These are phyloP conservation scores for Fusarium lateritium DNA, from an alignment of 2,329 filamentous ascomycete genomes.

Conservation along the genomic window DNA sequence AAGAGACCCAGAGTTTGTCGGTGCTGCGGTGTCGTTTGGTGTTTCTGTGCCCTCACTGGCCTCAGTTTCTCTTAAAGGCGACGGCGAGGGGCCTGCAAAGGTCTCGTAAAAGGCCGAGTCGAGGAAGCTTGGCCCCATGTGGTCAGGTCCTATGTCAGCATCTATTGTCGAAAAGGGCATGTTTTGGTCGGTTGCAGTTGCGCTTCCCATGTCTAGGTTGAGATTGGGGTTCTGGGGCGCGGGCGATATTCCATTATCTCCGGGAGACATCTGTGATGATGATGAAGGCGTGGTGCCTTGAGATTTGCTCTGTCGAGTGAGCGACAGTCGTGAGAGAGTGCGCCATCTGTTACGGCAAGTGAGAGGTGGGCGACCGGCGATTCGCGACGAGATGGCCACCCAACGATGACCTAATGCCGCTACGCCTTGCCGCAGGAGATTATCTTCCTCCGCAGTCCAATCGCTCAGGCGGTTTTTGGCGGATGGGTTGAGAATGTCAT, in stretches of 20 bases:
- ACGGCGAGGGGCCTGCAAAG: slow-evolving; percentile 37
- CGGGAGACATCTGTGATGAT: slow-evolving; percentile 39
- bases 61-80: slow-evolving; percentile 24
- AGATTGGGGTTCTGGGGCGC: slow-evolving; percentile 21
- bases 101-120: slow-evolving; percentile 44
- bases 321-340: slow-evolving; percentile 32
- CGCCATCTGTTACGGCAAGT: slow-evolving; percentile 52
- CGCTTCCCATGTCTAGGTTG: slow-evolving; percentile 3
- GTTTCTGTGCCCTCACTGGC: slow-evolving; percentile 27
- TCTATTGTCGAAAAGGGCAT: slow-evolving; percentile 29
- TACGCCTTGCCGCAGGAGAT: slow-evolving; percentile 45
- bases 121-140: slow-evolving; percentile 30
- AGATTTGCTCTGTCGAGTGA: slow-evolving; percentile 30
- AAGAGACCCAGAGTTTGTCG: neutral
- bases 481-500: slow-evolving; percentile 49
- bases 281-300: slow-evolving; percentile 42
- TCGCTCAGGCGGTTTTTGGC: slow-evolving; percentile 47
- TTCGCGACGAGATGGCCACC: slow-evolving; percentile 48
- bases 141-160: slow-evolving; percentile 23
- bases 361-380: slow-evolving; percentile 49
- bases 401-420: slow-evolving; percentile 47
- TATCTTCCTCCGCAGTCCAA: slow-evolving; percentile 49
- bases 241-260: slow-evolving; percentile 38
- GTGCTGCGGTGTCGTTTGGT: neutral
- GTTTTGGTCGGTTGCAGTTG: slow-evolving; percentile 8